Base-by-base conservation (phyloP, 1,139 yeast genomes). In the Pichia sp. region DNA sequence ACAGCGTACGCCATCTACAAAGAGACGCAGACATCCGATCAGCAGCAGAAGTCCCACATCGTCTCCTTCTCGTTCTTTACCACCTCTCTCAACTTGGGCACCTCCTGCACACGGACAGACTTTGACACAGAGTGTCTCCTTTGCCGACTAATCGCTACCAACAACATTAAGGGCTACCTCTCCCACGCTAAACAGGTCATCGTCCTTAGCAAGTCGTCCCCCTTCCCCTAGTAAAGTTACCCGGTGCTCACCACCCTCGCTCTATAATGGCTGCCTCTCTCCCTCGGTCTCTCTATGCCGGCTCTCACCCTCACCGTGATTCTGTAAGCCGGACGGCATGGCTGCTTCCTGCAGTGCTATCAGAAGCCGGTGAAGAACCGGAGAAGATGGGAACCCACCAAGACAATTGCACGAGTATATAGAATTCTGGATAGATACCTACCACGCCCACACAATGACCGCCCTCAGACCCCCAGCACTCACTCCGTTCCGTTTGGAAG, bases 11-110 rank as follows among this genome's bases (percentile, higher is more conserved):
- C 31, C 2, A 30, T 44, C 10, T 44, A 30, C 16, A 32, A 50
- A 34, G 34, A 31, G 2, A 31, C 34, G 11, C 34, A 8, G 8
- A 8, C 34, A 31, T 5, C 34, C 34, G 34, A 31, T 8, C 34
- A 31, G 34, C 34, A 8, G 8, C 31, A 31, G 2, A 51, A 51
- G 42, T 23, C 54, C 50, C 84, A 82, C 16, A 51, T 50, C 19
- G 51, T 66, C 76, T 89, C 64, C 10, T 34, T 53, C 5, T n/a
- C 45, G 1, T 30, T 49, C 13, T 53, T 53, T 30, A 19, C 50
- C 4, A 46, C 15, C 13, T 26, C 29, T 10, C n/a, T 46, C n/a
- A 42, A 42, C 29, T 11, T 42, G 29, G 29, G 13, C 10, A 13
- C 6, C 16, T 42, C 45, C 23, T 6, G 7, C 23, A 10, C 13